Evolutionary conservation across 2,329 filamentous ascomycete species (phyloP).

Genomic region (Ophiostoma populinum): DNA sequence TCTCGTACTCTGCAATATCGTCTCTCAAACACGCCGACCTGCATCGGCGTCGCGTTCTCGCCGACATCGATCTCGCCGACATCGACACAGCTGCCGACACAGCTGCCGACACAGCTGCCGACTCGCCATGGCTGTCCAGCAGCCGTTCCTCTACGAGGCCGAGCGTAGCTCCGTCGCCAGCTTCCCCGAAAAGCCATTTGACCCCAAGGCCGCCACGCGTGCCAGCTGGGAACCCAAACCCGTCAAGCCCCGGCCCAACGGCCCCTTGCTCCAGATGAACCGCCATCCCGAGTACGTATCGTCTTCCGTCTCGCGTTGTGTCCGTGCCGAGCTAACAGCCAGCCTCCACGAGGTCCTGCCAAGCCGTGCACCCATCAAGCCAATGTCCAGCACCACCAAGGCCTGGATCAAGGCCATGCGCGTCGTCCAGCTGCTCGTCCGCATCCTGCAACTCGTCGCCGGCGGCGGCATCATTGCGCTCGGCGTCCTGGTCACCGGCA

Average conservation of each 20-base stretch:
- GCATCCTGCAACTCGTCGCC: conserved; percentile 48
- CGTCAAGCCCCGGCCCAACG: conserved; percentile 46
- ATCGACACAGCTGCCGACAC: no score
- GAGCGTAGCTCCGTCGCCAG: conserved; percentile 28
- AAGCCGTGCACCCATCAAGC: conserved; percentile 40
- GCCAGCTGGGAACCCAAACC: conserved; percentile 54
- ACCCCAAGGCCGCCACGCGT: conserved; percentile 72
- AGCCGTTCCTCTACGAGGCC: conserved; percentile 57
- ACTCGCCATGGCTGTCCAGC: conserved; percentile 18
- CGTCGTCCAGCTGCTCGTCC: conserved; percentile 49
- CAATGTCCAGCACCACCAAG: conserved; percentile 56
- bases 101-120: no score
- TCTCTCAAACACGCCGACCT: no score
- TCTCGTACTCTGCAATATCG: no score
- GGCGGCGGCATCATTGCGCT: conserved; percentile 57
- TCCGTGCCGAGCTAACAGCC: not conserved
- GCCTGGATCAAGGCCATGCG: conserved; percentile 51
- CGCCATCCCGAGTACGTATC: conserved; percentile 62
- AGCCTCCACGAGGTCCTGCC: conserved; percentile 47
- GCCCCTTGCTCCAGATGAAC: conserved; percentile 69
- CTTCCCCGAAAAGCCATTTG: conserved; percentile 45
- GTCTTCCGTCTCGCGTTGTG: not conserved
- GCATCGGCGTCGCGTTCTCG: no score
- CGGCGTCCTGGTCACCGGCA: conserved; percentile 58
- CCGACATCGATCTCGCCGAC: no score